phyloP scores from a whole-genome alignment of 768 basidiomycete species.

The Suillus hirtellus region DNA sequence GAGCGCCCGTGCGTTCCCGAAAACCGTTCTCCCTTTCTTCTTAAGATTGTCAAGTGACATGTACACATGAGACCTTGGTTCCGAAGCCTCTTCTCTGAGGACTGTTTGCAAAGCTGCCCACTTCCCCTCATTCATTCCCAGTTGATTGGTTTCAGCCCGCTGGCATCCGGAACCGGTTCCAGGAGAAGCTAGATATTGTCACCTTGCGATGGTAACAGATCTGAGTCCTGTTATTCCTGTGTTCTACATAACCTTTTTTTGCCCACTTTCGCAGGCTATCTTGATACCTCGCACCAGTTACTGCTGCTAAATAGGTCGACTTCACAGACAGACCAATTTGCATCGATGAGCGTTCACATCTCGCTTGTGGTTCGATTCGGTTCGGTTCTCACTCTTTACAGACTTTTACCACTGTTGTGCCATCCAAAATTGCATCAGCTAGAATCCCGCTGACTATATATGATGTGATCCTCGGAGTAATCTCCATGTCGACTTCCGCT shows the following conservation, averaged over 20 bases:
- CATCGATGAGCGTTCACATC: background rate
- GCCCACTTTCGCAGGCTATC: background rate
- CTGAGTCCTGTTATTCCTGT: background rate
- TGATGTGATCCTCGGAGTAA: background rate
- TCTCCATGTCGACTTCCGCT: background rate
- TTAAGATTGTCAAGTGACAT: background rate
- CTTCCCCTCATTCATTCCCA: background rate
- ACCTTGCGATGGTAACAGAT: background rate
- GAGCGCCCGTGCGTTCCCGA: too few species aligned
- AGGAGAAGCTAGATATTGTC: background rate
- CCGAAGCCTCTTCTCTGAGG: background rate
- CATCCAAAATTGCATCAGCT: background rate
- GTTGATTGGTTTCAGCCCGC: background rate
- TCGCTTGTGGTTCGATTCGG: background rate
- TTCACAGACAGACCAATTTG: background rate
- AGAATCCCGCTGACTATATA: background rate
- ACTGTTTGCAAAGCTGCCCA: background rate
- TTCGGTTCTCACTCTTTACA: background rate
- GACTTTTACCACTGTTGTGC: background rate
- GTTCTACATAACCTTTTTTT: background rate
- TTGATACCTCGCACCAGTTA: background rate
- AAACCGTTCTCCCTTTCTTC: too few species aligned
- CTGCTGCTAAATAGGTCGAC: background rate
- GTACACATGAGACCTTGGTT: too few species aligned
- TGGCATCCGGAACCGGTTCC: too few species aligned